Evolutionary conservation across 495 filamentous ascomycete species (phyloP).

Genomic region (Aspergillus incahuasiensis): DNA sequence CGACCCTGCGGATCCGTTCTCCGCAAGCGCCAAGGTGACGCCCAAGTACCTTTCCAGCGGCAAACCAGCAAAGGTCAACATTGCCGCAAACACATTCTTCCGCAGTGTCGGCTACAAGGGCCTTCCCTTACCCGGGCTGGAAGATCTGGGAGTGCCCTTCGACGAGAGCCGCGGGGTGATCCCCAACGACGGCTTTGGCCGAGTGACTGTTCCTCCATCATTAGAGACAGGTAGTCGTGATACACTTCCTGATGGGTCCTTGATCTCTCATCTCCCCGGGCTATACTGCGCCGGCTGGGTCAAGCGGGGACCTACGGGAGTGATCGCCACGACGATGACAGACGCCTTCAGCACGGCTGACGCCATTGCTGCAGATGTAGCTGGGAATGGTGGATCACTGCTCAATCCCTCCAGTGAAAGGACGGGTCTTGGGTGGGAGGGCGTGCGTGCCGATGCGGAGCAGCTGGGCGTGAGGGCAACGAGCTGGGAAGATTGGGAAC

Average conservation of each 20-base stretch:
- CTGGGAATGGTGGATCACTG: conserved; percentile 32
- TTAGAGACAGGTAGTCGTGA: conserved; percentile 19
- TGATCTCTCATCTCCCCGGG: conserved; percentile 59
- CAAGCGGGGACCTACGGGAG: conserved; percentile 89
- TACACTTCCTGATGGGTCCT: conserved; percentile 31
- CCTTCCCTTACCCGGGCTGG: conserved; percentile 66
- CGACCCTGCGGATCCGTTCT: conserved; percentile 41
- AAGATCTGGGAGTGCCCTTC: conserved; percentile 75
- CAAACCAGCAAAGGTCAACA: conserved; percentile 46
- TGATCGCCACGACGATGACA: conserved; percentile 93
- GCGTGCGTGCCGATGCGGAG: conserved; percentile 52
- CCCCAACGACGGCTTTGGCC: conserved; percentile 76
- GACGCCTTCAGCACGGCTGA: conserved; percentile 91
- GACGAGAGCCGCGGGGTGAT: conserved; percentile 68
- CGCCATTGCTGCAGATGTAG: conserved; percentile 70
- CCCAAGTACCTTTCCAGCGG: conserved; percentile 34
- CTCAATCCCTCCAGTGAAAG: conserved; percentile 38
- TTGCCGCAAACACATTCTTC: conserved; percentile 67
- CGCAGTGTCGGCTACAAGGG: conserved; percentile 91
- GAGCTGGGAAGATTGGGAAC: conserved; percentile 80
- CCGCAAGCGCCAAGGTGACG: conserved; percentile 37
- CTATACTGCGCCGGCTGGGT: conserved; percentile 96
- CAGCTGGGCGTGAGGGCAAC: conserved; percentile 45
- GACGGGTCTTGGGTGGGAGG: conserved; percentile 70
- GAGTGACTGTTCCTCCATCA: conserved; percentile 48